Percentiles rank a stretch among this genome's conserved stretches.
These are phyloP conservation scores for Blastobotrys terrestris DNA, from an alignment of 805 yeast species.

Conservation along the genomic window DNA sequence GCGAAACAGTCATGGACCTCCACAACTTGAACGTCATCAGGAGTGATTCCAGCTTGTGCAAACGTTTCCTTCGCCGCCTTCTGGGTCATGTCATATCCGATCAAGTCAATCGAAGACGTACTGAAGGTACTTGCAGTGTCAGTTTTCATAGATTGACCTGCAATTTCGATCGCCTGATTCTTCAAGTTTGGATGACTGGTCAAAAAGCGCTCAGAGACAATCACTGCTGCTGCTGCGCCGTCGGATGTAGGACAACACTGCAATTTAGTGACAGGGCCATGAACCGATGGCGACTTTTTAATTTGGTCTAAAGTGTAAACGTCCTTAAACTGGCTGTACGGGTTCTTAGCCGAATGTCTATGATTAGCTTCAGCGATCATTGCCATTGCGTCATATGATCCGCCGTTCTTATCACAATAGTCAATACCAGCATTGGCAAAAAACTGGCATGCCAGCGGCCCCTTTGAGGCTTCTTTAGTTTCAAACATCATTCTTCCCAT, in stretches of 20 bases:
- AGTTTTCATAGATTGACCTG: constrained; percentile 21
- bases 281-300: constrained; percentile 20
- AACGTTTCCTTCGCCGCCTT: constrained; percentile 17
- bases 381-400: constrained; percentile 18
- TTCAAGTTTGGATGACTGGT: constrained; percentile 17
- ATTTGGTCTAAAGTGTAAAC: constrained; percentile 23
- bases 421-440: constrained; percentile 24
- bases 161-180: constrained; percentile 22
- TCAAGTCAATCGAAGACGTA: constrained; percentile 17
- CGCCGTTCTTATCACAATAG: constrained; percentile 16
- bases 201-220: constrained; percentile 22
- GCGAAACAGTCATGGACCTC: constrained; percentile 26
- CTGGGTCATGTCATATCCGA: constrained; percentile 23
- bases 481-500: constrained; percentile 17
- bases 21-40: constrained; percentile 22
- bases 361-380: constrained; percentile 22
- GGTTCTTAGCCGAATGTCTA: constrained; percentile 23
- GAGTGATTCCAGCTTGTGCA: constrained; percentile 17
- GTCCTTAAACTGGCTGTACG: constrained; percentile 22
- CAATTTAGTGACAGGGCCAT: constrained; percentile 20
- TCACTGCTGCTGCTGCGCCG: constrained; percentile 24
- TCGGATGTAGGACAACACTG: constrained; percentile 26
- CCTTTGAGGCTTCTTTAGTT: constrained; percentile 13
- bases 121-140: constrained; percentile 20
- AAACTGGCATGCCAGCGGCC: constrained; percentile 22